A percentile compares a stretch with the other conserved stretches of the same genome.
Conservation (phyloP, 1,284 basidiomycete species). For the Schizophyllum amplum region DNA sequence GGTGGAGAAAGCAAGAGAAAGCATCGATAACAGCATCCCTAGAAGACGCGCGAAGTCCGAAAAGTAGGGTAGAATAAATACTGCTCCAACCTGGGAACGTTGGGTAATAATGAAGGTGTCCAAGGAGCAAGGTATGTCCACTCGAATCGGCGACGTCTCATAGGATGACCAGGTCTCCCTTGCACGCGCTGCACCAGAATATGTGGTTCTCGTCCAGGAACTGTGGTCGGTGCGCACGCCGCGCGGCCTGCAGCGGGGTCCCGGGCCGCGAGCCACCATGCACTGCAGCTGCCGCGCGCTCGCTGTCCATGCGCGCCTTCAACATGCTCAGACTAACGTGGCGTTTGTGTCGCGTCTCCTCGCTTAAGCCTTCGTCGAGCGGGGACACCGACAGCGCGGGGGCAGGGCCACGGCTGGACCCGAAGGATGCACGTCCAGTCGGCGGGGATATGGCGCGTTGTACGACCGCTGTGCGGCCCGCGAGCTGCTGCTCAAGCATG, state of each 20-base stretch:
- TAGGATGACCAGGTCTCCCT: slow-evolving; percentile 69
- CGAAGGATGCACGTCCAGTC: slow-evolving; percentile 35
- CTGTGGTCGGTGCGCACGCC: slow-evolving; percentile 39
- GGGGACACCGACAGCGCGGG: slow-evolving; percentile 34
- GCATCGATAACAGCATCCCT: neutral
- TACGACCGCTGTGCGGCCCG: slow-evolving; percentile 30
- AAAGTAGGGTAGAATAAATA: neutral
- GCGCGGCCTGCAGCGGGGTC: slow-evolving; percentile 10
- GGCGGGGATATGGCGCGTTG: slow-evolving; percentile 36
- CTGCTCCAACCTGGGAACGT: no score
- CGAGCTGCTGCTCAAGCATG: slow-evolving; percentile 54
- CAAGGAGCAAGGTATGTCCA: no score
- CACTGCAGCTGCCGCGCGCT: slow-evolving; percentile 34
- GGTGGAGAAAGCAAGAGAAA: neutral
- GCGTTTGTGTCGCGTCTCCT: slow-evolving; percentile 76
- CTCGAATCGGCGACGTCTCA: no score
- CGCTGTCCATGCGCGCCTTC: slow-evolving; percentile 82
- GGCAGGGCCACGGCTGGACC: slow-evolving; percentile 12
- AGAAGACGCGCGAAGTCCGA: neutral
- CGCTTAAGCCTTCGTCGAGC: slow-evolving; percentile 62
- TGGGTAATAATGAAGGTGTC: no score
- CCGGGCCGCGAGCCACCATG: slow-evolving; percentile 5
- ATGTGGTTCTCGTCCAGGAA: slow-evolving; percentile 78
- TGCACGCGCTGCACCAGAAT: slow-evolving; percentile 78
- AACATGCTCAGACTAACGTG: slow-evolving; percentile 82